Evolutionary conservation across 352 stramenopile genomes (phyloP).

Genomic region (Phytopythium vexans): DNA sequence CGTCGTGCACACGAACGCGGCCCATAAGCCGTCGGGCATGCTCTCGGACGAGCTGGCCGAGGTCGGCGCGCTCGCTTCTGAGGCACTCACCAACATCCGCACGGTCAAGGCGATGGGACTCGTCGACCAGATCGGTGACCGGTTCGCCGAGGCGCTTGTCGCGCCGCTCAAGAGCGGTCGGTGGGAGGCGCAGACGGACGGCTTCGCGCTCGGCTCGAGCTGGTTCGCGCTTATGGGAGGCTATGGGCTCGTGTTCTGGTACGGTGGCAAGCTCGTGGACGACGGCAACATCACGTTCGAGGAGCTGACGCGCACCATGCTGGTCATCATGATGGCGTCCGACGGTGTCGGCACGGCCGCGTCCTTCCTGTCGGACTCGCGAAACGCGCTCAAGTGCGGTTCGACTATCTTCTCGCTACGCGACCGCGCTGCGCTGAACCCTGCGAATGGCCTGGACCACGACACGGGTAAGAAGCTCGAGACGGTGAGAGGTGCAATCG

Average conservation of each 20-base stretch:
- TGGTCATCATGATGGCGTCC: conserved; percentile 50
- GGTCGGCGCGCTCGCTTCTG: conserved; percentile 30
- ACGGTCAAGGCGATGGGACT: conserved; percentile 29
- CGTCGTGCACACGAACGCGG: conserved; percentile 19
- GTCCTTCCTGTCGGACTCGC: conserved; percentile 19
- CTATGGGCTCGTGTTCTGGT: conserved; percentile 57
- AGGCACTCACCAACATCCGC: conserved; percentile 43
- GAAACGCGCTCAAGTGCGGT: conserved; percentile 27
- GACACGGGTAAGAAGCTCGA: neutral
- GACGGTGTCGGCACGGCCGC: conserved; percentile 29
- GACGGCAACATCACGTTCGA: conserved; percentile 32
- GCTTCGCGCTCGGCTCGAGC: conserved; percentile 57
- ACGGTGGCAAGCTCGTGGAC: conserved; percentile 42
- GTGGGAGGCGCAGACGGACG: conserved; percentile 26
- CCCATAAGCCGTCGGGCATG: conserved; percentile 3
- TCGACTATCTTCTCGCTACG: neutral
- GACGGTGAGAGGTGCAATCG: conserved; percentile 23
- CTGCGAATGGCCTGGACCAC: neutral
- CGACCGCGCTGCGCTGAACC: neutral
- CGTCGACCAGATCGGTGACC: conserved; percentile 11
- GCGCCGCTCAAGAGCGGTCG: conserved; percentile 14
- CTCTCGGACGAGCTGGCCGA: conserved; percentile 27
- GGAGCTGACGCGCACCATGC: conserved; percentile 41
- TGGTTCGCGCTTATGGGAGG: conserved; percentile 41
- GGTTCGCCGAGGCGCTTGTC: conserved; percentile 14